Evolutionary conservation across 805 yeast genomes (phyloP), one percentile per base, ranked within the genome.

Genomic region (Wickerhamiella kurtzmanii): DNA sequence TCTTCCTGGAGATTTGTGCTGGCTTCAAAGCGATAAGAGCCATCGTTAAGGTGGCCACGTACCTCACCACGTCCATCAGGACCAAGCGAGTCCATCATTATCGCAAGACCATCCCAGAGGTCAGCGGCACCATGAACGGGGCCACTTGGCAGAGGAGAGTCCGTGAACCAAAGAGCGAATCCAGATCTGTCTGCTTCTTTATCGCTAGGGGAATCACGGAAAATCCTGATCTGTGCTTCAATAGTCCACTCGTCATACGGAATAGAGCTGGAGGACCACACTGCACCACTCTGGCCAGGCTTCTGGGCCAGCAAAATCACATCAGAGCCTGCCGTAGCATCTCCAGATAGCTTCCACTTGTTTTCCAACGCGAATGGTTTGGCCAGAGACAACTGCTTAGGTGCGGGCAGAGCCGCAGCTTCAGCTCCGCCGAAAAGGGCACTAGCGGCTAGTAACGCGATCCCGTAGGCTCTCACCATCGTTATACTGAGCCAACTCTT

Each of bases 1-100:
- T 62, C 60, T 21, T 54, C 45, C 28, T 50, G 54, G 2, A 65
- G 62, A 25, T 52, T 45, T 9, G 51, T 47, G 41, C 55, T 28
- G 17, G 53, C 9, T 20, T 50, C 40, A 45, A 63, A 65, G 17
- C 51, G 35, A 15, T 45, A 47, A 11, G 60, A 36, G 15, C 70
- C 70, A 44, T 67, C 70, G 46, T 65, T 67, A 22, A 66, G 53
- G 54, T 67, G 70, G 17, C 67, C 71, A 5, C 68, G 59, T 19
- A 64, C 53, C 19, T 64, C 56, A 16, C 62, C 64, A 28, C 43
- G 42, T 13, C 44, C 47, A n/a, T 36, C n/a, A 53, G 55, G 52
- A 16, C 59, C 62, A 42, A 53, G 50, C n/a, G 62, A 55, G 52
- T 67, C 71, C 25, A 67, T 50, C 48, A 64, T 55, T n/a, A 67